Evolutionary conservation across 768 basidiomycete species (phyloP), one percentile per base, ranked within the genome.

Genomic region (Tremella yokohamensis): DNA sequence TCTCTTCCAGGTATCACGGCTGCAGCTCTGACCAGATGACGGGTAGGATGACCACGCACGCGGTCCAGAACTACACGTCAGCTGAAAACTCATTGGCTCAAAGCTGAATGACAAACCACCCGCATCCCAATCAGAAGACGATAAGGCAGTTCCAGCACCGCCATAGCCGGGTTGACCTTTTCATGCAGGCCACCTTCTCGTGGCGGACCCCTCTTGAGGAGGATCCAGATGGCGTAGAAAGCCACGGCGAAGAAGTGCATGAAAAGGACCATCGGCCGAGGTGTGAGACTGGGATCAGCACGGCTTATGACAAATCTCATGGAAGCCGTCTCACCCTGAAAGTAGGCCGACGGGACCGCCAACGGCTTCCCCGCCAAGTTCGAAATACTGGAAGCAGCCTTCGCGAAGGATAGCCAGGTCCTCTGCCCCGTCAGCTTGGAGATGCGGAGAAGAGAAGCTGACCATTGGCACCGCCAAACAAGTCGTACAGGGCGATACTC

Each of bases 311-410:
- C 24, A 11, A 25, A 9, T 9, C n/a, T 50, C 8, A 18, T 8
- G 20, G 12, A 1, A 37, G 49, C 16, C 19, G 40, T 79, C 84
- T 59, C 69, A 92, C 90, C 85, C 93, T 15, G 91, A 85, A 11
- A 99, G 84, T 3, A 99, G 82, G 8, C 86, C 87, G 8, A 97
- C 91, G 0, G 96, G 96, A 0, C 88, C 96, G 44, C 83, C 81
- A 54, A 97, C 76, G 65, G 89, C 89, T 65, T 90, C 85, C 0
- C 96, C 96, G 13, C 96, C 96, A 3, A 84, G 82, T 73, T 94
- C 90, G 66, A 99, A 96, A 78, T 98, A 99, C 71, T 90, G 90
- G 83, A 99, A 96, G 77, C 96, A 98, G 0, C 94, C 96, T 45
- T 77, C 76, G 57, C 77, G 68, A 40, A 80, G 76, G 4, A 79